Evolutionary conservation across 768 basidiomycete species (phyloP), one percentile per base, ranked within the genome.

Genomic region (Dioszegia aurantiaca): DNA sequence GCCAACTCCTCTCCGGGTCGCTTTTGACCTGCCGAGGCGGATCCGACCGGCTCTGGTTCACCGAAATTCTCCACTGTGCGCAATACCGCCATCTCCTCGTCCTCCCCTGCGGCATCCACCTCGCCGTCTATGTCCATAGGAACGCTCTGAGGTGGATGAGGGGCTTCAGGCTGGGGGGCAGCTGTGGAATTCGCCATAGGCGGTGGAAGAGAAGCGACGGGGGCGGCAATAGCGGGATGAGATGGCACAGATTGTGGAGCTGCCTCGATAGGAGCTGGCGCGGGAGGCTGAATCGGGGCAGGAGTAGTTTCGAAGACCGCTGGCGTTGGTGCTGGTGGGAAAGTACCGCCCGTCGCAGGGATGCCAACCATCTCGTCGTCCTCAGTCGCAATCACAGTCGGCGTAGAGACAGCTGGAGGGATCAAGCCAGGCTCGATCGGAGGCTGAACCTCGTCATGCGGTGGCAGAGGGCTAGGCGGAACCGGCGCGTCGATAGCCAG

Each of bases 151-250:
- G 33, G 42, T 10, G 28, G 31, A 30, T 26, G 44, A 17, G 49
- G 23, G 17, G 46, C 68, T 11, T 70, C n/a, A n/a, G n/a, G 72
- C 14, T 78, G 42, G 54, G 63, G 55, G 63, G 71, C 55, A 56
- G 77, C 56, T 46, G 70, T 58, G 62, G 69, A 71, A 4, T 75
- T 70, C 5, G 70, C 70, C 17, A 69, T 55, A 6, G 69, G 56
- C 30, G 65, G 61, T 17, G 62, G 26, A 14, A 33, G 28, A 11
- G 41, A 14, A 8, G 33, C 6, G 19, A 26, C 3, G 16, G 51
- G 33, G 33, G 70, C 71, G 17, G 70, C 56, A 8, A 69, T 58
- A 30, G 65, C 60, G n/a, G 62, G 26, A 14, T 31, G n/a, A 31
- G 41, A 14, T 9, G 33, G 31, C 4, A 26, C 9, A 33, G 51